Conservation (phyloP, 192 early-diverging fungal species). For the Podila clonocystis region DNA sequence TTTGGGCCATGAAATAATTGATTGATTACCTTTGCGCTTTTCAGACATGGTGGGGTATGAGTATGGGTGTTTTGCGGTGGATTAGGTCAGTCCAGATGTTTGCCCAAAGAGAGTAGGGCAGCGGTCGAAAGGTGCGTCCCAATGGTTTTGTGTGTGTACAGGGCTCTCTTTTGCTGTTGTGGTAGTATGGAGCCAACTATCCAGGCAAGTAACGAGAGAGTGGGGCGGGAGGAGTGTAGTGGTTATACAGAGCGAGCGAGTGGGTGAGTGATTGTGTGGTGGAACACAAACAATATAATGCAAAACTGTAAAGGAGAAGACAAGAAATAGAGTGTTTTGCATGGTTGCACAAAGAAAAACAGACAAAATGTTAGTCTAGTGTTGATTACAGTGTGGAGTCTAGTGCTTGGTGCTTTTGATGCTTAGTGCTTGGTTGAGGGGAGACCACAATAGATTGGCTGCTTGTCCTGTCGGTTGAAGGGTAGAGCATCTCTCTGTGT, state of each 20-base stretch:
- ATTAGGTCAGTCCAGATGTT: too few relatives aligned
- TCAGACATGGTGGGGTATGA: constrained; percentile 26
- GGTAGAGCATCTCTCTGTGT: background rate
- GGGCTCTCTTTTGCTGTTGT: background rate
- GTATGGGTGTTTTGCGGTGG: background rate
- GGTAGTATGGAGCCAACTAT: background rate
- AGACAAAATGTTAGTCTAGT: background rate
- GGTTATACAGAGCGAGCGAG: too few relatives aligned
- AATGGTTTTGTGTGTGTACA: too few relatives aligned
- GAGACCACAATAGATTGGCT: background rate
- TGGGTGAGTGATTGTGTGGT: too few relatives aligned
- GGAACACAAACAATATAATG: too few relatives aligned
- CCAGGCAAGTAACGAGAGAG: background rate
- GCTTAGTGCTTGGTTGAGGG: background rate
- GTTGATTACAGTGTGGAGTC: too few relatives aligned
- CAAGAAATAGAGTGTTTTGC: background rate
- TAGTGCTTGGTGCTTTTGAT: too few relatives aligned
- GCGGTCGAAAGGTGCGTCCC: too few relatives aligned
- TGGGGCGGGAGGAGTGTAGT: too few relatives aligned
- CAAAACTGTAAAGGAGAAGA: background rate
- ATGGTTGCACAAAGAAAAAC: constrained; percentile 1
- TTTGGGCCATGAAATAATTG: background rate
- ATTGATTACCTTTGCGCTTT: constrained; percentile 42
- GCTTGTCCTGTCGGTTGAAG: background rate
- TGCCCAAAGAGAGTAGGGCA: too few relatives aligned